Evolutionary conservation across 331 rosid genomes (phyloP).

Genomic region (Prunus yedoensis): DNA sequence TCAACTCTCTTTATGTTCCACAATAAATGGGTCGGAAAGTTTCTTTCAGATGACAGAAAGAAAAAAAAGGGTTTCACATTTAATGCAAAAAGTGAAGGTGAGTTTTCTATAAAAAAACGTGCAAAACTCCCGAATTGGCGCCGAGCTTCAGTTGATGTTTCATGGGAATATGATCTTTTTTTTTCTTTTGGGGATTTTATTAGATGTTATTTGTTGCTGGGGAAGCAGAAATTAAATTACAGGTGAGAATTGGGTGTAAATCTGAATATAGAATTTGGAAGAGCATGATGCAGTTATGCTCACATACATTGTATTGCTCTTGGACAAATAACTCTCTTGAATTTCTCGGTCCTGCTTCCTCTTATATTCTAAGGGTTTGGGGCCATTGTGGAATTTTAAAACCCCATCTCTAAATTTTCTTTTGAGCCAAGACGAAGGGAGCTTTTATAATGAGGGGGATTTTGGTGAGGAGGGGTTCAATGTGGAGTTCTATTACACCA

Average conservation of each 20-base stretch:
- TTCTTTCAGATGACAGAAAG: not conserved
- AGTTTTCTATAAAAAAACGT: not conserved
- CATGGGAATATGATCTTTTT: slow-evolving; percentile 28
- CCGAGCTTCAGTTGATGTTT: slow-evolving; percentile 23
- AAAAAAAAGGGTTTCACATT: slow-evolving; percentile 5
- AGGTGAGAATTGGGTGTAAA: not conserved
- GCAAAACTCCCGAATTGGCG: slow-evolving; percentile 33
- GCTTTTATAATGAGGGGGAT: no score
- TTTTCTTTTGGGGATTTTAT: not conserved
- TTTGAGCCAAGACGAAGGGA: no score
- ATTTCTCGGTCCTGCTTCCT: no score
- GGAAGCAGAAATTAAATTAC: not conserved
- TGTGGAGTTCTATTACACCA: no score
- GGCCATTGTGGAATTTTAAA: no score
- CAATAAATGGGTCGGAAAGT: slow-evolving; percentile 21
- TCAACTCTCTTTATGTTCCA: not conserved
- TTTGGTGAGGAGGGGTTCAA: no score
- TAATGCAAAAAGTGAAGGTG: slow-evolving; percentile 29
- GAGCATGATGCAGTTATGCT: not conserved
- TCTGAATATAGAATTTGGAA: no score
- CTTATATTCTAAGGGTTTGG: no score
- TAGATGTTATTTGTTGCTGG: not conserved
- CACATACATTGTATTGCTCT: not conserved
- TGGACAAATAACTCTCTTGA: not conserved
- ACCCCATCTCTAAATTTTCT: no score